phyloP scores from a whole-genome alignment of 2,329 filamentous ascomycete species.

The Claviceps humidiphila region DNA sequence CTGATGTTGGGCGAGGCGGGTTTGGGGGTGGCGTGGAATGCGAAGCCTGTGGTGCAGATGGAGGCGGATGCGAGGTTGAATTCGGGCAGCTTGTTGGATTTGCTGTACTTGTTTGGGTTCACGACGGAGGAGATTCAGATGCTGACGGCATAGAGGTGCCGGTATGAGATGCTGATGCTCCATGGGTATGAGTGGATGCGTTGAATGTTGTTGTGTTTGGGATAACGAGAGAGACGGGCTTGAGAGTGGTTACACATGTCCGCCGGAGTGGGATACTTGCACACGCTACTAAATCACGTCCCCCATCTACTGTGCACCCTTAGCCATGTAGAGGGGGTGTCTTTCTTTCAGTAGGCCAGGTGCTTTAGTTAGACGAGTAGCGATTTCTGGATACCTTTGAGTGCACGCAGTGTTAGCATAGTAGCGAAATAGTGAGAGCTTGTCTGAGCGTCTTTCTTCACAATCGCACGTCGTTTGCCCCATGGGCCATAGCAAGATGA shows the following conservation, averaged over 20 bases:
- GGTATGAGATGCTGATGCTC: no score
- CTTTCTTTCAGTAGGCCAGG: no score
- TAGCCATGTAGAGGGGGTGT: no score
- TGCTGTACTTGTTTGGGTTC: conserved; percentile 64
- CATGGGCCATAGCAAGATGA: not conserved
- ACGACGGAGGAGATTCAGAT: conserved; percentile 42
- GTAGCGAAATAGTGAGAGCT: not conserved
- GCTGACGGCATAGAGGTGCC: conserved; percentile 7
- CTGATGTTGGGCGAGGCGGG: conserved; percentile 67
- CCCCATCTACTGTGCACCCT: no score
- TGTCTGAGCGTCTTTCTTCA: not conserved
- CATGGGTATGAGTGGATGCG: no score
- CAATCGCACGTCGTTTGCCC: not conserved
- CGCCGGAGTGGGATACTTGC: no score
- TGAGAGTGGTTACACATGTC: no score
- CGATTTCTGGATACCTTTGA: not conserved
- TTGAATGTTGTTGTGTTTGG: no score
- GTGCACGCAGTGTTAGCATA: not conserved
- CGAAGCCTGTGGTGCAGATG: conserved; percentile 70
- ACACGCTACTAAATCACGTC: no score
- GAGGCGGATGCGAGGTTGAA: conserved; percentile 63
- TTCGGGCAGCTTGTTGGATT: conserved; percentile 53
- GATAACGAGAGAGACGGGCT: no score
- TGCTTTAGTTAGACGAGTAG: no score
- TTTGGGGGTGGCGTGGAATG: conserved; percentile 71